Evolutionary conservation across 2,329 filamentous ascomycete species (phyloP).

Genomic region (Dothiorella sarmentorum): DNA sequence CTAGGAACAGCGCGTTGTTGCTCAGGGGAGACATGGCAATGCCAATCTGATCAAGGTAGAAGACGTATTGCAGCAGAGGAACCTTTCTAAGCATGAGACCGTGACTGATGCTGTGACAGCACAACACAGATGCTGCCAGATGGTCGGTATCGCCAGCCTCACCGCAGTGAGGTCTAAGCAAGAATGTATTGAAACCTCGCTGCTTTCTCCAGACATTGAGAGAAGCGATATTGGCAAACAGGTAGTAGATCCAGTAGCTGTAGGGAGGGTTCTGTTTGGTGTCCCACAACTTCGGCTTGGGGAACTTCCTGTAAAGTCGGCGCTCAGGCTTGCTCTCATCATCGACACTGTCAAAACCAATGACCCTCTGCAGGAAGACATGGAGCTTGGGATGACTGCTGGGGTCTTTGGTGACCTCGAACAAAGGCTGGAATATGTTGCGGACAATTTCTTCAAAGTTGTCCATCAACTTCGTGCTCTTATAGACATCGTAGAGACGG

Average conservation of each 20-base stretch:
- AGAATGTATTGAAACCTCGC: constrained; percentile 92
- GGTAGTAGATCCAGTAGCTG: constrained; percentile 98
- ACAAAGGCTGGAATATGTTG: constrained; percentile 91
- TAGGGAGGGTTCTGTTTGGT: constrained; percentile 96
- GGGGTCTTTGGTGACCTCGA: constrained; percentile 88
- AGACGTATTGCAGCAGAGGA: constrained; percentile 90
- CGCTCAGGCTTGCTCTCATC: constrained; percentile 97
- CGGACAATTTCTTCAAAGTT: constrained; percentile 86
- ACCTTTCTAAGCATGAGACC: constrained; percentile 90
- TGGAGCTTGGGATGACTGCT: constrained; percentile 87
- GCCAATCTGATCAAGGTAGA: constrained; percentile 96
- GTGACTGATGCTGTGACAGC: constrained; percentile 95
- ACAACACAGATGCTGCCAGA: constrained; percentile 83
- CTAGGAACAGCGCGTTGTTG: constrained; percentile 94
- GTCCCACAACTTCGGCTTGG: constrained; percentile 81
- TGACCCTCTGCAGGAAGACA: constrained; percentile 88
- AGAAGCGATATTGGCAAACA: constrained; percentile 90
- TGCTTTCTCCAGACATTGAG: constrained; percentile 88
- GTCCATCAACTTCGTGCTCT: constrained; percentile 79
- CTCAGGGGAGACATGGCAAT: constrained; percentile 99
- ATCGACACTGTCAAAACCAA: constrained; percentile 96
- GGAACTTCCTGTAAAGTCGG: constrained; percentile 92
- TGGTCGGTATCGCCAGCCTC: constrained; percentile 97
- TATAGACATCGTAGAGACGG: constrained; percentile 93
- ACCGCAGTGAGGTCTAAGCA: constrained; percentile 89